Base-by-base conservation (phyloP, 108 stramenopile genomes). In the Cyclotella choctawhatcheeana region DNA sequence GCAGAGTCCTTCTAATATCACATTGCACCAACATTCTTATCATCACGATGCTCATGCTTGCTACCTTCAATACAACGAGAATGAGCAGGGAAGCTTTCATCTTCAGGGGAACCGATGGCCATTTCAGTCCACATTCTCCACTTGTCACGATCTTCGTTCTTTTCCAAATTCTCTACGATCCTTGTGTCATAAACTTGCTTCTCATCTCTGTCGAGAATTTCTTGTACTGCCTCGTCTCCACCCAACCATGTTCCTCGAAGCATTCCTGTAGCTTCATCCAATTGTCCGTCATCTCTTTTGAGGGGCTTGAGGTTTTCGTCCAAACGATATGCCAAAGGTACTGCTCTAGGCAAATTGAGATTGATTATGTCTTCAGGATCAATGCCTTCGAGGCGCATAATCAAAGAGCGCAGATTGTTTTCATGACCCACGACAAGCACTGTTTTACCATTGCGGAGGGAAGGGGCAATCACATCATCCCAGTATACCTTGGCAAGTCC, bases 341-440 rank as follows among this genome's bases (percentile, higher is more conserved):
- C 91, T 47, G 93, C 93, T 29, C 97, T 92, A 29, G 98, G 98
- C 44, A 98, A 67, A 66, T 84, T 85, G 18, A 98, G 77, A 50
- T 91, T 87, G 26, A 93, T 91, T 65, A 99, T 96, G n/a, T 93
- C 96, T 50, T 96, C 85, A 18, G 79, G 81, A 6, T 87, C 47
- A 59, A 99, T 97, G 34, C 71, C 92, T 68, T 99, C 98, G 25
- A 99, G 82, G 51, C 87, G 80, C 95, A 98, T 97, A 37, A 98
- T 89, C 1, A 99, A 68, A 0, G 96, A 97, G 3, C 98, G 89
- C 12, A 98, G 77, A 70, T 96, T 94, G 77, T 98, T 98, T 70
- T 97, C 98, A 71, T 99, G 98, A 20, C 97, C 97, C n/a, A 93
- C 96, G 60, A 99, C 82, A 0, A 99, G 75, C 8, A 99, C 64